phyloP scores from a whole-genome alignment of 805 yeast species.

The Kodamaea lidongshanica region DNA sequence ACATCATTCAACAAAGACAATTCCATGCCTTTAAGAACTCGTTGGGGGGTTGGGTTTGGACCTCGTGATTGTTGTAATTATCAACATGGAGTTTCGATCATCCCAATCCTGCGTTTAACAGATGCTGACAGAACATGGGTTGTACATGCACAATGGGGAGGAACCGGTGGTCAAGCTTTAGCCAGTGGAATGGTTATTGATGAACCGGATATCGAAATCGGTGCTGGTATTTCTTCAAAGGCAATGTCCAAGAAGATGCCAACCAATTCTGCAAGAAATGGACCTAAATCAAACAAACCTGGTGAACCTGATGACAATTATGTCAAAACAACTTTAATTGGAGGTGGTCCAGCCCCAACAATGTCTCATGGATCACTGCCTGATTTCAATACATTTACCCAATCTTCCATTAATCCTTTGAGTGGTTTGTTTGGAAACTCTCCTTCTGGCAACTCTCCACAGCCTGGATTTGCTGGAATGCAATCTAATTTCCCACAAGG shows the following conservation, averaged over 20 bases:
- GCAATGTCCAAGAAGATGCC: constrained; percentile 91
- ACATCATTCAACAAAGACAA: constrained; percentile 66
- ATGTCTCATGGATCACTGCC: constrained; percentile 34
- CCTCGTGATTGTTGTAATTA: constrained; percentile 98
- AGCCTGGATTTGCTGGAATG: constrained; percentile 6
- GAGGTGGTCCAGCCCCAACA: constrained; percentile 9
- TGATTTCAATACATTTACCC: constrained; percentile 28
- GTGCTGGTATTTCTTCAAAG: constrained; percentile 87
- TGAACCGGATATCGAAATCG: constrained; percentile 97
- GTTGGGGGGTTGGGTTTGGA: constrained; percentile 99
- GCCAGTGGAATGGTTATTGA: constrained; percentile 78
- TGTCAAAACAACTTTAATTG: constrained; percentile 29
- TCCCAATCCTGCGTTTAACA: constrained; percentile 81
- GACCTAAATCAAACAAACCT: constrained; percentile 72
- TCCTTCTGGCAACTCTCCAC: constrained; percentile 6
- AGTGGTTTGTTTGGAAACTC: constrained; percentile 37
- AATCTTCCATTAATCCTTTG: constrained; percentile 40
- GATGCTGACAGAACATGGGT: constrained; percentile 94
- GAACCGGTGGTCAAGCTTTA: constrained; percentile 84
- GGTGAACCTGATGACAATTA: constrained; percentile 46
- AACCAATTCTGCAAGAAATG: constrained; percentile 77
- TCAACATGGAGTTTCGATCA: constrained; percentile 80
- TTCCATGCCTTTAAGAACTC: constrained; percentile 61
- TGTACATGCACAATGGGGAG: constrained; percentile 91
- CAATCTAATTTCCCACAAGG: constrained; percentile 7